Evolutionary conservation across 179 eudicot genomes (phyloP).

Genomic region (Silene vulgaris): DNA sequence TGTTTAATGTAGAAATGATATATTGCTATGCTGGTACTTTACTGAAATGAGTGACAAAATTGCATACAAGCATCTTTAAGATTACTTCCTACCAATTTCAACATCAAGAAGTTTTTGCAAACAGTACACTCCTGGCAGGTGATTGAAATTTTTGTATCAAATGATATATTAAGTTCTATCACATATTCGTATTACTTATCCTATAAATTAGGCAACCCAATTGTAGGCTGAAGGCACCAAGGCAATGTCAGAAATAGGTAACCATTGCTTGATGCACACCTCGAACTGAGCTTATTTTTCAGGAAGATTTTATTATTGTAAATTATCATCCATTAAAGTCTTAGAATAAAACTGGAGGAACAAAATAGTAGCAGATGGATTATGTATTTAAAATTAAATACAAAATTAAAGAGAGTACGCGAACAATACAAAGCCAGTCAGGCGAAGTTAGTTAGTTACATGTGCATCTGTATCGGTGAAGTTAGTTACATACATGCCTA

Average conservation of each 20-base stretch:
- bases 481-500: neutral
- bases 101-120: neutral
- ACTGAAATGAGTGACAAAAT: neutral
- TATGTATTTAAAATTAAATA: neutral
- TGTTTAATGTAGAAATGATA: no score
- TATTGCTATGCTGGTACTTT: neutral
- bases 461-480: neutral
- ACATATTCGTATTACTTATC: neutral
- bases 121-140: neutral
- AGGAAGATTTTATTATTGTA: neutral
- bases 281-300: neutral
- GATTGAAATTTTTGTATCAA: neutral
- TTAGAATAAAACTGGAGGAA: slow-evolving; percentile 1
- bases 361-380: neutral
- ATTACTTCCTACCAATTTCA: neutral
- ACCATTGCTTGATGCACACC: neutral
- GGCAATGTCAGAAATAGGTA: neutral
- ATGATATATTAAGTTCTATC: neutral
- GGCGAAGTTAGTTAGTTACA: neutral
- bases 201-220: neutral
- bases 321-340: neutral
- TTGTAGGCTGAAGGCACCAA: slow-evolving; percentile 2
- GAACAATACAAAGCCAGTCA: neutral
- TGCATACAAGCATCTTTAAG: neutral
- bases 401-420: neutral